Percentiles rank a stretch among this genome's conserved stretches.
These are phyloP conservation scores for Colletotrichum sp. DNA, from an alignment of 2,329 filamentous ascomycete genomes.

Conservation along the genomic window DNA sequence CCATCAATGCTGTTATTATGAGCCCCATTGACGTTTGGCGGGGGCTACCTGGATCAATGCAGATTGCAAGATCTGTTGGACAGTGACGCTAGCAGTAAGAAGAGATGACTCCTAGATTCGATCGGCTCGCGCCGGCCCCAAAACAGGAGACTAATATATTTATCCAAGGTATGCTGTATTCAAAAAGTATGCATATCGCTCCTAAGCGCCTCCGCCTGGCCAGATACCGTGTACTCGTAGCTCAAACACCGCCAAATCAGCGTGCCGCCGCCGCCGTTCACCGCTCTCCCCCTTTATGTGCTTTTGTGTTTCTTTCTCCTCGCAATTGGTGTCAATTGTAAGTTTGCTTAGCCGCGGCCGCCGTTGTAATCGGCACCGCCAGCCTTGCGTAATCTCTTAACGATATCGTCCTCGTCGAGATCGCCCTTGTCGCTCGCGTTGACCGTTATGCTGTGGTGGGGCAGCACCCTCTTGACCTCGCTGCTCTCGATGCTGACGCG, in stretches of 20 bases:
- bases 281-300: background rate
- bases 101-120: background rate
- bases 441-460: slow-evolving; percentile 70
- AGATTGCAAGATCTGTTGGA: background rate
- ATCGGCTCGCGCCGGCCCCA: slow-evolving; percentile 10
- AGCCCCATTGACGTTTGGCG: rapidly evolving
- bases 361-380: slow-evolving; percentile 77
- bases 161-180: slow-evolving; percentile 18
- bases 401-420: slow-evolving; percentile 65
- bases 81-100: background rate
- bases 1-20: background rate
- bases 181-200: slow-evolving; percentile 14
- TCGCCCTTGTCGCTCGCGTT: slow-evolving; percentile 66
- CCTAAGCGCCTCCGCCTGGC: slow-evolving; percentile 18
- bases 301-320: background rate
- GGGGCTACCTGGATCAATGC: rapidly evolving
- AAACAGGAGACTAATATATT: background rate
- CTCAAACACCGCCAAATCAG: background rate
- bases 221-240: slow-evolving; percentile 18
- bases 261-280: background rate
- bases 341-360: slow-evolving; percentile 54
- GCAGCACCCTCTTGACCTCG: slow-evolving; percentile 66
- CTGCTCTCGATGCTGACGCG: slow-evolving; percentile 71
- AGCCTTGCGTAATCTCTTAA: slow-evolving; percentile 65
- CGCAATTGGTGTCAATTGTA: background rate